These are phyloP conservation scores for Nevesoporus exiguus DNA, from an alignment of 768 basidiomycete genomes.

Conservation along the genomic window DNA sequence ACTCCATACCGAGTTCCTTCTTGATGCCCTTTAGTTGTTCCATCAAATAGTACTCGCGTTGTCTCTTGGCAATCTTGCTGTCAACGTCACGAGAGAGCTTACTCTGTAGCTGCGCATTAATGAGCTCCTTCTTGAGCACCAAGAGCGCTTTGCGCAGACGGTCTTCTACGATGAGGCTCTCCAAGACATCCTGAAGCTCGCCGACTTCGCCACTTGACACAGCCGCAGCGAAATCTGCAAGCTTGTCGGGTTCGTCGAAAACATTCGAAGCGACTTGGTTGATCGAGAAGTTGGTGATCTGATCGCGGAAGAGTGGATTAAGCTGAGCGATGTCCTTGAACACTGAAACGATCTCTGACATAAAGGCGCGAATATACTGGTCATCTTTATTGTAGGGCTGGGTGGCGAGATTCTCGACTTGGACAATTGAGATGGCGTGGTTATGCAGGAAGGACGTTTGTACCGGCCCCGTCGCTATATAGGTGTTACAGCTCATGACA, in stretches of 20 bases:
- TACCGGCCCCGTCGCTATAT: constrained; percentile 46
- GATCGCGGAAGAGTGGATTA: constrained; percentile 96
- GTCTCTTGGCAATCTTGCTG: constrained; percentile 89
- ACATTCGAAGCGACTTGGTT: constrained; percentile 90
- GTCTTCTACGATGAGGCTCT: constrained; percentile 82
- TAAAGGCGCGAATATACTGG: constrained; percentile 93
- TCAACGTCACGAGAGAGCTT: constrained; percentile 94
- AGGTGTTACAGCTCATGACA: not conserved
- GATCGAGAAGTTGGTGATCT: constrained; percentile 95
- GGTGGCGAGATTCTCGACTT: constrained; percentile 78
- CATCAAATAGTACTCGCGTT: constrained; percentile 94
- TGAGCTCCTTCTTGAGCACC: constrained; percentile 96
- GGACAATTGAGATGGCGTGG: constrained; percentile 82
- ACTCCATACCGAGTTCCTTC: constrained; percentile 94
- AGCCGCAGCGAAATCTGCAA: constrained; percentile 96
- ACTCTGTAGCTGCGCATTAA: constrained; percentile 92
- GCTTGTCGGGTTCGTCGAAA: constrained; percentile 95
- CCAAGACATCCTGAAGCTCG: constrained; percentile 92
- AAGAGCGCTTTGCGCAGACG: constrained; percentile 85
- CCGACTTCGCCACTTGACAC: constrained; percentile 90
- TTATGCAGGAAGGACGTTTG: constrained; percentile 85
- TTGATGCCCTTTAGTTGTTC: constrained; percentile 96
- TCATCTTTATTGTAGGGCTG: constrained; percentile 88
- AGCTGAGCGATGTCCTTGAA: constrained; percentile 99
- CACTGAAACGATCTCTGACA: constrained; percentile 92